Conservation (phyloP, 1,284 basidiomycete species). For the Malassezia japonica region DNA sequence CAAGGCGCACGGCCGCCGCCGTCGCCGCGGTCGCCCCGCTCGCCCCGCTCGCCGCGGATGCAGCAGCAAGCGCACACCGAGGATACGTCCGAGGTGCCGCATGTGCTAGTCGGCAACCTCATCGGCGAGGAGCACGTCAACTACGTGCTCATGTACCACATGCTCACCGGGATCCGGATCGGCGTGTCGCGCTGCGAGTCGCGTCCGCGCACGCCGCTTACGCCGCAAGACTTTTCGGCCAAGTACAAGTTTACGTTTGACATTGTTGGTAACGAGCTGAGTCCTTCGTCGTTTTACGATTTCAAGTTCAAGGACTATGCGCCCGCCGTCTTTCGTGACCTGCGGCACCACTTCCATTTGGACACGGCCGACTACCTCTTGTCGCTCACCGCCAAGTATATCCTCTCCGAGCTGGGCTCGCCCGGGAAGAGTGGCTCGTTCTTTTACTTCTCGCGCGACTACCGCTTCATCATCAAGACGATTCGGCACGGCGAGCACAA, state of each 20-base stretch:
- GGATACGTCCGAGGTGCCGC: constrained; percentile 20
- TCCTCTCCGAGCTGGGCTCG: constrained; percentile 93
- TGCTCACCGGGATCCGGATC: constrained; percentile 95
- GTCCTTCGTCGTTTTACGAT: constrained; percentile 87
- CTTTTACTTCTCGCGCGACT: constrained; percentile 98
- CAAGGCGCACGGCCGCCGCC: neutral
- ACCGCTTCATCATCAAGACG: constrained; percentile 99
- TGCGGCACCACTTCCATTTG: constrained; percentile 86
- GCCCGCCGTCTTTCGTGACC: constrained; percentile 89
- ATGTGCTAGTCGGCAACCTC: constrained; percentile 77
- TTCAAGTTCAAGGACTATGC: constrained; percentile 99
- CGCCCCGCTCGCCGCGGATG: constrained; percentile 8
- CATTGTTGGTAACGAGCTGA: constrained; percentile 91
- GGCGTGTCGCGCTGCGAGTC: constrained; percentile 92
- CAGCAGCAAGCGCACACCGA: constrained; percentile 22
- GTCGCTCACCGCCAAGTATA: constrained; percentile 92
- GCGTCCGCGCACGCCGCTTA: constrained; percentile 75
- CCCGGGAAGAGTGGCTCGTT: constrained; percentile 97
- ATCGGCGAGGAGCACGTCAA: constrained; percentile 96
- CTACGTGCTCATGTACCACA: constrained; percentile 99
- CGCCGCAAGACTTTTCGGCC: constrained; percentile 75
- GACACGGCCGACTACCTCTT: constrained; percentile 95
- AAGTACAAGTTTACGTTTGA: constrained; percentile 95
- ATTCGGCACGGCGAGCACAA: constrained; percentile 90
- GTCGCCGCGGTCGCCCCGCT: constrained; percentile 12